Evolutionary conservation across 148 eudicot species (phyloP), one percentile per base, ranked within the genome.

Genomic region (Bassia scoparia): DNA sequence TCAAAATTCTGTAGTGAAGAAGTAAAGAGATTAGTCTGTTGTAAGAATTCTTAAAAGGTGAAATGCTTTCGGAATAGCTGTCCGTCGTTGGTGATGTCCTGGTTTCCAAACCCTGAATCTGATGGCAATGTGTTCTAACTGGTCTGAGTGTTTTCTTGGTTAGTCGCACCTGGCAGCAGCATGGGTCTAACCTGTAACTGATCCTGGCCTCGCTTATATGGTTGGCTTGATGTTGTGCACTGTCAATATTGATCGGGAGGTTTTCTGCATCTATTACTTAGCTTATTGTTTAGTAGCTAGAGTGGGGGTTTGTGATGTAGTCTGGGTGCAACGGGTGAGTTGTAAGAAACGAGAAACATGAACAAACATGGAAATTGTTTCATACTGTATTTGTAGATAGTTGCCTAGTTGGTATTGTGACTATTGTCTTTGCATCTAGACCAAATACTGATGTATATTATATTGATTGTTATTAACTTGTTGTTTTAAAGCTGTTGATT

Each of bases 131-230:
- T 56, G 38, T 38, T 27, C 56, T 55, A 33, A 55, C 53, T 69
- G 81, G 78, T 74, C 53, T 69, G 81, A 68, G 74, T 73, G 69
- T 79, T 73, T 77, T 74, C 11, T 17, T 48, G 10, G 56, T 52
- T 16, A 21, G 56, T 52, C 24, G 70, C 69, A 62, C 53, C 46
- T 50, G 75, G 64, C 49, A 62, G 70, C 50, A 50, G 35, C 69
- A 41, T 66, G 33, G 64, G 80, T 56, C 75, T 79, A 69, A 64
- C 35, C 23, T 67, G 63, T 61, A 69, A 70, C 70, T 20, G 44
- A 74, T 75, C 73, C 60, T 73, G 27, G 73, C 63, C 69, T 72
- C 69, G 49, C 34, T 67, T 71, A 59, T 34, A 61, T 30, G 69
- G 58, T 38, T 63, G 62, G 72, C 75, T 54, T 63, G 58, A 74